phyloP scores from a whole-genome alignment of 768 basidiomycete species.

The Collybia sordida region DNA sequence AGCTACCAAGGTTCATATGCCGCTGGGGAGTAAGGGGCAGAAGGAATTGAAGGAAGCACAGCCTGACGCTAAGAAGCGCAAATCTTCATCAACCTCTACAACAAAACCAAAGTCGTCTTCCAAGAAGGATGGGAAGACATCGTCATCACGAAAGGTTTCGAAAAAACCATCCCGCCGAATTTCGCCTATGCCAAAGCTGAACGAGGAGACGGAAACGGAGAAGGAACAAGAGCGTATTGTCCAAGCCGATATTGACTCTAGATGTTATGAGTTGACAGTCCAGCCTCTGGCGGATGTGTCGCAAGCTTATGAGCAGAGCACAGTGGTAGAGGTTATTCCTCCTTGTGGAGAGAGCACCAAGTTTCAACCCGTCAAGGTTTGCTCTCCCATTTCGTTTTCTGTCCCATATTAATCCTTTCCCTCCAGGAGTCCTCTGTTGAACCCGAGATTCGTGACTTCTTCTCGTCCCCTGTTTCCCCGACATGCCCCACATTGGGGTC shows the following conservation, averaged over 20 bases:
- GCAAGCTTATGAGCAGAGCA: conserved; percentile 57
- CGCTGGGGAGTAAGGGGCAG: conserved; percentile 39
- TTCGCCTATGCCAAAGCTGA: conserved; percentile 64
- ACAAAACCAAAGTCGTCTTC: conserved; percentile 27
- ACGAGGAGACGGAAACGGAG: conserved; percentile 43
- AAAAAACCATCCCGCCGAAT: conserved; percentile 43
- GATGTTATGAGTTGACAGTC: conserved; percentile 79
- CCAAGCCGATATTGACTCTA: conserved; percentile 65
- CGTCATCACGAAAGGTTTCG: conserved; percentile 33
- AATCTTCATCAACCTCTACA: conserved; percentile 37
- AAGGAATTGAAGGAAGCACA: conserved; percentile 44
- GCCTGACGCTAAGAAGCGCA: conserved; percentile 61
- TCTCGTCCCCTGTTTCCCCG: conserved; percentile 34
- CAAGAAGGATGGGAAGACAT: conserved; percentile 38
- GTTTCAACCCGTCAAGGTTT: conserved; percentile 47
- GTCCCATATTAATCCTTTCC: conserved; percentile 10
- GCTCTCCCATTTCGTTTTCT: neutral
- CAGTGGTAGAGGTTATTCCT: conserved; percentile 28
- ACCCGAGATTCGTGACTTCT: conserved; percentile 58
- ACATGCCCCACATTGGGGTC: conserved; percentile 25
- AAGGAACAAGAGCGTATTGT: conserved; percentile 31
- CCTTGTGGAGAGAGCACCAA: conserved; percentile 34
- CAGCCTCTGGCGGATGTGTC: conserved; percentile 76
- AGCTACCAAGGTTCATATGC: conserved; percentile 46
- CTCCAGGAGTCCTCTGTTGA: conserved; percentile 53